A percentile compares a stretch with the other conserved stretches of the same genome.
phyloP scores from a whole-genome alignment of 2,329 filamentous ascomycete species.

The Neoscytalidium dimidiatum region DNA sequence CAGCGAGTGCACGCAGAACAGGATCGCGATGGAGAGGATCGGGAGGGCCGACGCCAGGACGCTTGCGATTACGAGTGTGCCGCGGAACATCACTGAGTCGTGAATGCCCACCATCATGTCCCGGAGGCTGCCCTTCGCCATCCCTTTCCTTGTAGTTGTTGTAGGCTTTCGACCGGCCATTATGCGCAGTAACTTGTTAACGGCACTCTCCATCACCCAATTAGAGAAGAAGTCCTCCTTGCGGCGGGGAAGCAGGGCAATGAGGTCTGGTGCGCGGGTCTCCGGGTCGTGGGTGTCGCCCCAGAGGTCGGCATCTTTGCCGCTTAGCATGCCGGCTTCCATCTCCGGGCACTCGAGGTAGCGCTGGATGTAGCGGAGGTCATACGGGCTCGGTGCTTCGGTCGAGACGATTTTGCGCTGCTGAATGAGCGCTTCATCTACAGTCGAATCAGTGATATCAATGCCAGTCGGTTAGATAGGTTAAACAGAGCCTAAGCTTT shows the following conservation, averaged over 20 bases:
- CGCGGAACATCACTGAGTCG: neutral
- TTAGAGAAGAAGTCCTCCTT: neutral
- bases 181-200: neutral
- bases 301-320: neutral
- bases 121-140: no score
- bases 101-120: neutral
- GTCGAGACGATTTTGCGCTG: constrained; percentile 14
- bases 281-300: neutral
- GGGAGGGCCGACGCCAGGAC: neutral
- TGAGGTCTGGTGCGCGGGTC: neutral
- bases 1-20: neutral
- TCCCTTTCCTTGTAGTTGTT: no score
- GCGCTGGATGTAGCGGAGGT: constrained; percentile 21
- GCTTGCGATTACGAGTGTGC: neutral
- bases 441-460: neutral
- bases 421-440: constrained; percentile 20
- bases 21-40: neutral
- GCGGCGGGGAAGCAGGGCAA: neutral
- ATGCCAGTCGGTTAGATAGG: neutral
- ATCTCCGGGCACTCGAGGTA: constrained; percentile 18
- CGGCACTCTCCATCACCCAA: neutral
- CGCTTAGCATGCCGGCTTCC: neutral
- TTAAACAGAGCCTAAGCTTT: no score
- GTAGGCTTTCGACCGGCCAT: neutral
- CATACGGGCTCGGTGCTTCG: constrained; percentile 11